Evolutionary conservation across 2,329 filamentous ascomycete genomes (phyloP), one percentile per base, ranked within the genome.

Genomic region (Fusarium ambrosium): DNA sequence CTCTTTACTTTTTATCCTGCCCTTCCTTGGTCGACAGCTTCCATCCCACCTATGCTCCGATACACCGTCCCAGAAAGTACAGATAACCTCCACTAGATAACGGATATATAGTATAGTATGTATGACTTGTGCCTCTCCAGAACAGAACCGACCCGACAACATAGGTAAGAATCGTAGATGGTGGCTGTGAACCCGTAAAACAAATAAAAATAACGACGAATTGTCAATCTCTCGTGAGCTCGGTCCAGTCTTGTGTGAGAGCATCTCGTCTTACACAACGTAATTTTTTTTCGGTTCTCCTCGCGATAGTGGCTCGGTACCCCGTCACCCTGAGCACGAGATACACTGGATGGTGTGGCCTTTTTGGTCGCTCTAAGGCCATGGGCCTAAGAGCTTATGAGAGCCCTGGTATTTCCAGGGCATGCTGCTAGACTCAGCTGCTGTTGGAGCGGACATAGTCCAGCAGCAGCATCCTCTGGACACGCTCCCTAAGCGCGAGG

Each of bases 131-230:
- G 51, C 62, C 62, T 64, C 51, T 41, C 24, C 24, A 34, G 29
- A 32, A 37, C 24, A 39, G 29, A 32, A 37, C 39, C 45, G 27
- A 34, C 58, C 24, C 6, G 45, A 43, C 29, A 53, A 60, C 13
- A 37, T 24, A 56, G 8, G 7, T 24, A 56, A 7, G 6, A 37
- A 36, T 58, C 45, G 51, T 53, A 64, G 24, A 70, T 45, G 55
- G 61, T 51, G 37, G 55, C 59, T 62, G 32, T 32, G 56, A 56
- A 51, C 39, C 58, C 41, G 43, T 65, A 24, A 63, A 65, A 48
- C 36, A 39, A 39, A 45, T 43, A 68, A 71, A 55, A 34, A 43
- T 37, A 71, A 43, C 27, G 71, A 32, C 36, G 34, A 41, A 37
- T n/a, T 34, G 34, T 58, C 36, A 68, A 24, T 56, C 43, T 65